Conservation (phyloP, 2,329 filamentous ascomycete genomes). For the Nemania sp. region DNA sequence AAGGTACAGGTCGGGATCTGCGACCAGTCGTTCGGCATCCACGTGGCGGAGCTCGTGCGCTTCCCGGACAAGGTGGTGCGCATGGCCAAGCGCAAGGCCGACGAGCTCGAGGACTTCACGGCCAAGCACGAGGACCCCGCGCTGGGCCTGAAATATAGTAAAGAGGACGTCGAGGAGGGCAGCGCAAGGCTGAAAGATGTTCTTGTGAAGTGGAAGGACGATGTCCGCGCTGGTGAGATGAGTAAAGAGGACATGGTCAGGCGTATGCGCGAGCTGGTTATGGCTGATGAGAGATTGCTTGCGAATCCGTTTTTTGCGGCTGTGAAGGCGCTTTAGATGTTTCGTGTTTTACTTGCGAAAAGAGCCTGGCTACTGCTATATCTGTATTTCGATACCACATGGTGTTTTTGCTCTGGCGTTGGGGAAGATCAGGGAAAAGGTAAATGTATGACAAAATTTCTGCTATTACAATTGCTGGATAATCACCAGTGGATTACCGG, state of each 20-base stretch:
- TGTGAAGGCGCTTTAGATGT: conserved; percentile 55
- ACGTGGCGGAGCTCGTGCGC: conserved; percentile 93
- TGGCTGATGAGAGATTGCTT: conserved; percentile 66
- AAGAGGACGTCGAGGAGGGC: conserved; percentile 87
- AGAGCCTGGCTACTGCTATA: background rate
- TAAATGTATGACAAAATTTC: background rate
- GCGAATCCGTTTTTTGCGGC: conserved; percentile 73
- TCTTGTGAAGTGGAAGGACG: conserved; percentile 82
- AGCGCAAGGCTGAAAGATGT: conserved; percentile 83
- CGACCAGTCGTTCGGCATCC: conserved; percentile 97
- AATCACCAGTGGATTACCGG: no score
- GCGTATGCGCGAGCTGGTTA: conserved; percentile 78
- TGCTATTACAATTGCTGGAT: background rate
- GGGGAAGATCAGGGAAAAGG: background rate
- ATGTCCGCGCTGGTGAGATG: conserved; percentile 63
- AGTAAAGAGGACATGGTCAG: conserved; percentile 76
- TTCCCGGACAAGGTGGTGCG: conserved; percentile 97
- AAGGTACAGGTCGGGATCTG: conserved; percentile 95
- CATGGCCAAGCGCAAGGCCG: conserved; percentile 99
- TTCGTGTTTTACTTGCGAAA: background rate
- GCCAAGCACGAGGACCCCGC: conserved; percentile 69
- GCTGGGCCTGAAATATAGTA: conserved; percentile 64
- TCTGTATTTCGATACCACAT: background rate
- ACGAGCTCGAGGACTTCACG: conserved; percentile 95
- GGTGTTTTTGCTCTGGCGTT: background rate